Evolutionary conservation across 805 yeast genomes (phyloP), one percentile per base, ranked within the genome.

Genomic region (Yarrowia sp.): DNA sequence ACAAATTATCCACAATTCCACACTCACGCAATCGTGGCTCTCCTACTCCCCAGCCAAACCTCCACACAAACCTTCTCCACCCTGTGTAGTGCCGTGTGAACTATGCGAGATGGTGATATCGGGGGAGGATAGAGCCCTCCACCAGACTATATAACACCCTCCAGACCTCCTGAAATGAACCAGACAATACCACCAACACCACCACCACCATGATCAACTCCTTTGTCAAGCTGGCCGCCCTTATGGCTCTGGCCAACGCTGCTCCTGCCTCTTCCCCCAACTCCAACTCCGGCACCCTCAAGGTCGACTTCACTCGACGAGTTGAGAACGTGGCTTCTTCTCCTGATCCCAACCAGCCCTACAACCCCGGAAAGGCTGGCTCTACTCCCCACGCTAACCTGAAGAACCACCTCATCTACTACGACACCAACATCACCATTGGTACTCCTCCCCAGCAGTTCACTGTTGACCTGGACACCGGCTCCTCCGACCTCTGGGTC

Each of bases 401-500:
- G 5, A 16, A 14, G 14, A 51, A 51, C 59, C 41, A 35, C 8
- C 59, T 29, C 13, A 22, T 51, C 44, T 51, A 24, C 25, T 51
- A 35, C 24, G 44, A 25, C 4, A 51, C 59, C 22, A 33, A 51
- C 13, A 36, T 33, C 33, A 51, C 71, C 13, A 59, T 87, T 14
- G 92, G 93, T 7, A 81, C 89, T 0, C 80, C 84, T 1, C 68
- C 76, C 0, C 86, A 85, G 68, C 70, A 75, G 14, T 74, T 86
- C 4, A 76, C 75, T 2, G 82, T 85, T 4, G 71, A 84, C 47
- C 69, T 86, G 14, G 91, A 86, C 68, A 86, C 90, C 1, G 91
- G 90, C 2, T 85, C 90, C 0, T 79, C 87, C 0, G 90, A 86
- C 69, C 70, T 85, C 42, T 85, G 88, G 87, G 81, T 85, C 25